phyloP scores from a whole-genome alignment of 345 rosid genomes.

The Boechera stricta region DNA sequence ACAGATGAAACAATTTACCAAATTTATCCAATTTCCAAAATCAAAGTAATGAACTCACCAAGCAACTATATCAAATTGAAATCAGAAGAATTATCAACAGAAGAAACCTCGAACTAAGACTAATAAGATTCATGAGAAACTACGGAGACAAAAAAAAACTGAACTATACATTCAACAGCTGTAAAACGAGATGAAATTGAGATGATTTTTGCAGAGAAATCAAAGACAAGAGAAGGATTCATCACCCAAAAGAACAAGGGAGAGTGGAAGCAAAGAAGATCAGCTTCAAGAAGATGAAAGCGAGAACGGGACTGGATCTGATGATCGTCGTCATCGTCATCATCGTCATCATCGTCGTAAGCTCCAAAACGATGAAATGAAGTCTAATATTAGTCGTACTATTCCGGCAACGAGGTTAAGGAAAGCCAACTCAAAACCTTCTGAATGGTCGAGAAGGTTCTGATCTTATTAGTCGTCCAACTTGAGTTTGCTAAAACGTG shows the following conservation, averaged over 20 bases:
- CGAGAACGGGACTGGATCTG: conserved; percentile 45
- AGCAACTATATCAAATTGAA: neutral
- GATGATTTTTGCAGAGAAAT: neutral
- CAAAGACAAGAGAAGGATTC: neutral
- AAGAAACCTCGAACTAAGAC: neutral
- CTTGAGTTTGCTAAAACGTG: no score
- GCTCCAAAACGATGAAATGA: neutral
- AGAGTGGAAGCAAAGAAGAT: conserved; percentile 46
- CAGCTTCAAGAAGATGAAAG: conserved; percentile 39
- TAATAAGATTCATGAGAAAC: neutral
- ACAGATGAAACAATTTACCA: neutral
- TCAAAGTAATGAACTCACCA: neutral
- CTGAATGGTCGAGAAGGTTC: neutral
- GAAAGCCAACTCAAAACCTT: neutral
- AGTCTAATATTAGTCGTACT: neutral
- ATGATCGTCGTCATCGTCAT: conserved; percentile 46
- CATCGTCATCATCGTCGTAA: neutral
- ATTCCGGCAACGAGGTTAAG: conserved; percentile 9
- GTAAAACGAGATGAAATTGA: neutral
- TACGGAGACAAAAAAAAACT: neutral
- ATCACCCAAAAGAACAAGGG: conserved; percentile 53
- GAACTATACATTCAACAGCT: neutral
- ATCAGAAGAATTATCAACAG: neutral
- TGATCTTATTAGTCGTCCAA: neutral
- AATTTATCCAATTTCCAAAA: neutral